Percentiles rank a stretch among this genome's conserved stretches.
Conservation (phyloP, 352 stramenopile genomes). For the Aphanomyces invadans region DNA sequence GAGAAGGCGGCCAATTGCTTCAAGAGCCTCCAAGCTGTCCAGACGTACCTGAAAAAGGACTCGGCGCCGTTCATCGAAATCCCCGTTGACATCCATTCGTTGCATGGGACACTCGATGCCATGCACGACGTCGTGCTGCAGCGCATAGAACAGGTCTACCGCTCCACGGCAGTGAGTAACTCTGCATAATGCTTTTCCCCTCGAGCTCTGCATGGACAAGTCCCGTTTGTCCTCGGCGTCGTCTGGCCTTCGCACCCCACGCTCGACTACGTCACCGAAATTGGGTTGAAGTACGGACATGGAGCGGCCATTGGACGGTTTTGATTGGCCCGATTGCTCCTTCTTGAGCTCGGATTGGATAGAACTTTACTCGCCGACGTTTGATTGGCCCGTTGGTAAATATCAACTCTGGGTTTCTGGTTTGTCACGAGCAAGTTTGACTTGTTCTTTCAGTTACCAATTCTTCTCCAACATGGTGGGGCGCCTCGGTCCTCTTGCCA, state of each 20-base stretch:
- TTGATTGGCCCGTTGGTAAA: not conserved
- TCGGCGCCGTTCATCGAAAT: conserved; percentile 68
- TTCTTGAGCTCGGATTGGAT: conserved; percentile 5
- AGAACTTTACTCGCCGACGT: not conserved
- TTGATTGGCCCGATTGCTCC: not conserved
- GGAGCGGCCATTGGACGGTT: not conserved
- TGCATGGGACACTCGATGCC: conserved; percentile 75
- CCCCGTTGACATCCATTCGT: conserved; percentile 76
- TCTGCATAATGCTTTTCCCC: no score
- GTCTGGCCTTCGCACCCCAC: no score
- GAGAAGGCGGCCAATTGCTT: conserved; percentile 48
- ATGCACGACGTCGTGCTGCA: conserved; percentile 81
- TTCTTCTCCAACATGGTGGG: not conserved
- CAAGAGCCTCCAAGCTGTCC: conserved; percentile 67
- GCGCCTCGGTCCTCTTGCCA: not conserved
- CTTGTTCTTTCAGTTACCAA: conserved; percentile 7
- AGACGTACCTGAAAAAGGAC: conserved; percentile 52
- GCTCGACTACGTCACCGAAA: not conserved
- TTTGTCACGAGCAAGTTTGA: not conserved
- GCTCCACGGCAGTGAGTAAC: not conserved
- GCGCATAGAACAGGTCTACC: conserved; percentile 73
- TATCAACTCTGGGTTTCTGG: not conserved
- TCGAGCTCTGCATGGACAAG: no score
- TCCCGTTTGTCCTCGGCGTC: no score
- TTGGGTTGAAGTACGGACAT: not conserved